A percentile compares a stretch with the other conserved stretches of the same genome.
Conservation (phyloP, 352 stramenopile species). For the Pythium myriotylum region DNA sequence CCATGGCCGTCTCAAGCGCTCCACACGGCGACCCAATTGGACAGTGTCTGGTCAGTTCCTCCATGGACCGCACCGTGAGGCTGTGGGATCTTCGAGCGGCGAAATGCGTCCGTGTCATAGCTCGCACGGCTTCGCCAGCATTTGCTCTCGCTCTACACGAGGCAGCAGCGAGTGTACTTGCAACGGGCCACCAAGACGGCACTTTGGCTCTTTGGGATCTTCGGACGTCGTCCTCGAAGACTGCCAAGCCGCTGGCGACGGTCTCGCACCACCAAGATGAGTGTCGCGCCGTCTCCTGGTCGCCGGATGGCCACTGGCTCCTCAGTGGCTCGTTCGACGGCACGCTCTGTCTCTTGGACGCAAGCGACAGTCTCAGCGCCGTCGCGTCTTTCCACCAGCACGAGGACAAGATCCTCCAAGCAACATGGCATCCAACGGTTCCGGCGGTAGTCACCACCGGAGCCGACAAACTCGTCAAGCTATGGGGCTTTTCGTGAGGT, state of each 20-base stretch:
- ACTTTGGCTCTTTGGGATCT: slow-evolving; percentile 68
- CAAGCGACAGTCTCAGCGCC: slow-evolving; percentile 22
- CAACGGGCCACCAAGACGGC: slow-evolving; percentile 66
- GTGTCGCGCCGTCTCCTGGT: slow-evolving; percentile 67
- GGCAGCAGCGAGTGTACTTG: slow-evolving; percentile 31
- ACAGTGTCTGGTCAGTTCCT: slow-evolving; percentile 34
- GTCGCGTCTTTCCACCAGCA: slow-evolving; percentile 61
- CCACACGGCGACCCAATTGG: background rate
- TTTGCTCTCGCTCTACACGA: slow-evolving; percentile 52
- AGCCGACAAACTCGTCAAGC: slow-evolving; percentile 68
- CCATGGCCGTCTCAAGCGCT: slow-evolving; percentile 35
- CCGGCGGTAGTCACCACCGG: slow-evolving; percentile 64
- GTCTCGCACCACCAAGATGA: slow-evolving; percentile 49
- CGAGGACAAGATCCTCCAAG: slow-evolving; percentile 68
- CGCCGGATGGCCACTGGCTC: slow-evolving; percentile 58
- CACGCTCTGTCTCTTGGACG: slow-evolving; percentile 46
- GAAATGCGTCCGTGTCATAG: slow-evolving; percentile 54
- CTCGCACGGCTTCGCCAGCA: slow-evolving; percentile 32
- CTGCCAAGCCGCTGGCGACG: slow-evolving; percentile 28
- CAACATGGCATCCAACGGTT: slow-evolving; percentile 56
- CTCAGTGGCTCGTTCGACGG: slow-evolving; percentile 65
- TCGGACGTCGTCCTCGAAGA: slow-evolving; percentile 27
- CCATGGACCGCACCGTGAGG: slow-evolving; percentile 62
- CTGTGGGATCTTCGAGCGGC: slow-evolving; percentile 69
- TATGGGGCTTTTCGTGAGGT: slow-evolving; percentile 51